These are phyloP conservation scores for Dendrobium chrysotoxum DNA, from an alignment of 106 monocot genomes.

Conservation along the genomic window DNA sequence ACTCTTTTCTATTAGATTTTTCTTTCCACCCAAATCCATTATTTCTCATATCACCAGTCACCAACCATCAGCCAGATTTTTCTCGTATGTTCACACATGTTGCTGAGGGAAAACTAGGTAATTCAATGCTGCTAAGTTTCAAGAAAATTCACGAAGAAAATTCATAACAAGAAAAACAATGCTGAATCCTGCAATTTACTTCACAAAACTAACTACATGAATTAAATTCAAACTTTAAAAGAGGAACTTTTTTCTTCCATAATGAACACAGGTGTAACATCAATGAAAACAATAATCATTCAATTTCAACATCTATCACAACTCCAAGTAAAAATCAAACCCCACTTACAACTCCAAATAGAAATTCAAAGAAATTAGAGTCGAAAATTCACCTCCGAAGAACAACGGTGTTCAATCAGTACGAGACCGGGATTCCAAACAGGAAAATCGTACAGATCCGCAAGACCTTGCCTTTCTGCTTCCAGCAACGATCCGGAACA, in stretches of 20 bases:
- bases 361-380: neutral
- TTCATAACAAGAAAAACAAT: neutral
- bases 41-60: no score
- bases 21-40: neutral
- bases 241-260: neutral
- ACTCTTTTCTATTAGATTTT: neutral
- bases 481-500: neutral
- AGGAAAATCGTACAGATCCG: neutral
- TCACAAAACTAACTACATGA: neutral
- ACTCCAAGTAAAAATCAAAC: neutral
- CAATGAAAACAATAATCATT: no score
- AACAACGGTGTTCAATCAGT: neutral
- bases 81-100: neutral
- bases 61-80: neutral
- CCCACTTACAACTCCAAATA: neutral
- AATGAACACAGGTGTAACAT: neutral
- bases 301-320: neutral
- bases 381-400: slow-evolving; percentile 4
- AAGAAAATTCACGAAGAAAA: neutral
- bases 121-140: neutral
- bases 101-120: neutral
- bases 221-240: neutral
- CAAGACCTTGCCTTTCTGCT: neutral
- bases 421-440: neutral
- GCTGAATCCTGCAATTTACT: neutral